phyloP scores from a whole-genome alignment of 2,329 filamentous ascomycete species.

The Pseudocercospora pini-densiflorae region DNA sequence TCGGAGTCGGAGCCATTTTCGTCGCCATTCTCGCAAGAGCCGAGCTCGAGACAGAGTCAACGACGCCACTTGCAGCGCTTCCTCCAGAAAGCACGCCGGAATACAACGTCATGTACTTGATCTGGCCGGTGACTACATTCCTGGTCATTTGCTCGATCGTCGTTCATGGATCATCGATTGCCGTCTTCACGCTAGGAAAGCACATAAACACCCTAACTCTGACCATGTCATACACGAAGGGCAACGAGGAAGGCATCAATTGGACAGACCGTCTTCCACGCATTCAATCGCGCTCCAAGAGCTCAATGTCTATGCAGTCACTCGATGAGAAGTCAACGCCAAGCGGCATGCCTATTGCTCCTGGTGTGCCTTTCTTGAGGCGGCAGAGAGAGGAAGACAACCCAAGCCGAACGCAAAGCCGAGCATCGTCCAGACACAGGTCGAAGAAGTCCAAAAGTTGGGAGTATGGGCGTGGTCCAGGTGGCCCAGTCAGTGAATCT shows the following conservation, averaged over 20 bases:
- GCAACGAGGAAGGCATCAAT: constrained; percentile 81
- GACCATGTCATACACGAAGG: constrained; percentile 94
- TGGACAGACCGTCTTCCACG: constrained; percentile 95
- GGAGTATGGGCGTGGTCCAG: constrained; percentile 72
- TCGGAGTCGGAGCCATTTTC: constrained; percentile 96
- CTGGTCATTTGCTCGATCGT: constrained; percentile 92
- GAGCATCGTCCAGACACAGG: constrained; percentile 71
- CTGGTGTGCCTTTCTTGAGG: constrained; percentile 74
- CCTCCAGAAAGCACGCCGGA: constrained; percentile 64
- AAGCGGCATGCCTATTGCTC: constrained; percentile 71
- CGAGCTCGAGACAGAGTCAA: constrained; percentile 76
- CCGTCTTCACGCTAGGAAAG: constrained; percentile 96
- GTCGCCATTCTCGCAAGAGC: constrained; percentile 89
- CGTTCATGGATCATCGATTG: constrained; percentile 96
- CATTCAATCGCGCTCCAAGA: constrained; percentile 81
- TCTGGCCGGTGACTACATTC: constrained; percentile 96
- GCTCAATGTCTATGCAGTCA: constrained; percentile 71
- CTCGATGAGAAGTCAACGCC: constrained; percentile 61
- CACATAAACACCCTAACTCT: constrained; percentile 95
- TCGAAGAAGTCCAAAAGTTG: constrained; percentile 64
- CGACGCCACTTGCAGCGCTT: constrained; percentile 69
- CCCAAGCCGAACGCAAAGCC: constrained; percentile 62
- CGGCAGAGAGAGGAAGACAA: constrained; percentile 77
- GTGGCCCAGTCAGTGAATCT: constrained; percentile 86
- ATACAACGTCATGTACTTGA: constrained; percentile 76